These are phyloP conservation scores for Eucalyptus sp. DNA, from an alignment of 345 rosid genomes.

Conservation along the genomic window DNA sequence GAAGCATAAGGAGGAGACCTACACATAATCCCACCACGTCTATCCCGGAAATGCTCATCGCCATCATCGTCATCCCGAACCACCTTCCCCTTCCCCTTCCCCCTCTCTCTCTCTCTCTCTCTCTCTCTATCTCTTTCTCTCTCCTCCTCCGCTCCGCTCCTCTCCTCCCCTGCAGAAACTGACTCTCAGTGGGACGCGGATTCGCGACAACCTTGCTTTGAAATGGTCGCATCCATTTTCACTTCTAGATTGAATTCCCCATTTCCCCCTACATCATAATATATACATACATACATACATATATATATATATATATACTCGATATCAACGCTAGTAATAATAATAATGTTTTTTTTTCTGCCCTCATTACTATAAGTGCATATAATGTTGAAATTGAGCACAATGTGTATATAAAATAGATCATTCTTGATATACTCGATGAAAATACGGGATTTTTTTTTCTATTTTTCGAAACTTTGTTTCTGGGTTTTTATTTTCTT, in stretches of 20 bases:
- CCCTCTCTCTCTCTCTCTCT: background rate
- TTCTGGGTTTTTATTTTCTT: background rate
- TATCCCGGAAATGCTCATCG: slow-evolving; percentile 33
- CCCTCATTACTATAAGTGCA: background rate
- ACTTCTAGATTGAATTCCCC: background rate
- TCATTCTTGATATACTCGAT: background rate
- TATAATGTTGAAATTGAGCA: background rate
- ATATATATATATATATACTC: background rate
- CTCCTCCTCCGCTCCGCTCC: background rate
- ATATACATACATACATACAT: too few species aligned
- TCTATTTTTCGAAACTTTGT: too few species aligned
- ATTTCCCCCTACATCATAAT: background rate
- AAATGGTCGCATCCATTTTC: slow-evolving; percentile 39
- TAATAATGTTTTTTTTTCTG: background rate
- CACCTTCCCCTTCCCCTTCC: background rate
- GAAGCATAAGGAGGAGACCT: slow-evolving; percentile 50
- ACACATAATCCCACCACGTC: slow-evolving; percentile 10
- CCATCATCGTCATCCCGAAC: slow-evolving; percentile 29
- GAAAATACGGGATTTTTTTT: too few species aligned
- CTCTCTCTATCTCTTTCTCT: too few species aligned
- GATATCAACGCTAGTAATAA: background rate
- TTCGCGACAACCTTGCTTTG: slow-evolving; percentile 72
- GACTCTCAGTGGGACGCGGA: slow-evolving; percentile 24
- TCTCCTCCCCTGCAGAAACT: slow-evolving; percentile 5
- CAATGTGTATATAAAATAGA: too few species aligned